Conservation (phyloP, 192 early-diverging fungal species). For the Coemansia sp. region DNA sequence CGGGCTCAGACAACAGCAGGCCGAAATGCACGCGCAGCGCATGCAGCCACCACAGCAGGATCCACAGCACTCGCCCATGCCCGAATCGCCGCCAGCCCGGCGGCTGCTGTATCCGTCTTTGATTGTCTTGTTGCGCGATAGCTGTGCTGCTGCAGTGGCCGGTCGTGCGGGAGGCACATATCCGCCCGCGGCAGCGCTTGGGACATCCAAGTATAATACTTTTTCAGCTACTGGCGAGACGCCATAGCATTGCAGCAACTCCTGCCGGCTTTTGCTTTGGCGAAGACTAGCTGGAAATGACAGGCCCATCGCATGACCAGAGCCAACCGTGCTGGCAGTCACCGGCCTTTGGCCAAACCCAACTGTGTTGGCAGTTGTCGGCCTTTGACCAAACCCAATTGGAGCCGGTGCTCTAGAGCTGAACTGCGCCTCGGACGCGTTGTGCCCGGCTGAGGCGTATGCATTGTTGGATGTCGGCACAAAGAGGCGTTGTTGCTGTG, state of each 20-base stretch:
- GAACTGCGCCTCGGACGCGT: not conserved
- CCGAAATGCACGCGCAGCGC: slow-evolving; percentile 38
- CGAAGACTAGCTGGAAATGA: slow-evolving; percentile 9
- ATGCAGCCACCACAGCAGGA: slow-evolving; percentile 48
- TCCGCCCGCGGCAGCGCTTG: slow-evolving; percentile 3
- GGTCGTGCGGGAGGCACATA: slow-evolving; percentile 45
- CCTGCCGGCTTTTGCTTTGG: slow-evolving; percentile 36
- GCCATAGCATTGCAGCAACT: slow-evolving; percentile 18
- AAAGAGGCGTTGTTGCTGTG: not conserved
- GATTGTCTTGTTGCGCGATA: slow-evolving; percentile 48
- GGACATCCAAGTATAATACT: not conserved
- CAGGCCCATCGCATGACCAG: slow-evolving; percentile 14
- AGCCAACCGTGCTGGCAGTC: slow-evolving; percentile 27
- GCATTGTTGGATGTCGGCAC: not conserved
- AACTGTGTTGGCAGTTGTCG: not conserved
- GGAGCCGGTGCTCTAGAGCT: not conserved
- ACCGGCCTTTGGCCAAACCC: not conserved
- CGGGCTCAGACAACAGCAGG: slow-evolving; percentile 40
- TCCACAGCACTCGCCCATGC: slow-evolving; percentile 55
- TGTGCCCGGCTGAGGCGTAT: not conserved
- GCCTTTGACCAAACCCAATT: slow-evolving; percentile 1
- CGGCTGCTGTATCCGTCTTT: slow-evolving; percentile 43
- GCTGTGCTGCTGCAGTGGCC: slow-evolving; percentile 2
- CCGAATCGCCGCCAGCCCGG: slow-evolving; percentile 51
- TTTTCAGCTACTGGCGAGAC: slow-evolving; percentile 1